Evolutionary conservation across 2,329 filamentous ascomycete species (phyloP).

Genomic region (Periconia sp.): DNA sequence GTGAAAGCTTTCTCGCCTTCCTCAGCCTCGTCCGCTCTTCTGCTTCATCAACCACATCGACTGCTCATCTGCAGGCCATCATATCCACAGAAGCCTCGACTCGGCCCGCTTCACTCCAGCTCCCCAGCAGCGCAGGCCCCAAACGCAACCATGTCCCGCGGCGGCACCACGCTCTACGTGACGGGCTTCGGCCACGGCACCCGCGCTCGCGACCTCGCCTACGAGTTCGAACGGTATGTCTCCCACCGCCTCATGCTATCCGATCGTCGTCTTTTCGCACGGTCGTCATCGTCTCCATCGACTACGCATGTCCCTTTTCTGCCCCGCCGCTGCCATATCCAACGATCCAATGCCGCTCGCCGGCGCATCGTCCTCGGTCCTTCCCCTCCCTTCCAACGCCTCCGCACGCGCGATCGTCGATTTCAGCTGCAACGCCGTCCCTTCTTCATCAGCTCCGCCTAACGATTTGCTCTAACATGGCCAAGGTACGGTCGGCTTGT

Average conservation of each 20-base stretch:
- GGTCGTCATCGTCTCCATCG: conserved; percentile 27
- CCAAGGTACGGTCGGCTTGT: conserved; percentile 93
- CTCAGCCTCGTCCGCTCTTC: background rate
- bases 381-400: conserved; percentile 36
- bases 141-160: conserved; percentile 76
- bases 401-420: conserved; percentile 44
- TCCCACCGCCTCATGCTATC: conserved; percentile 53
- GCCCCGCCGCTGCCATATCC: conserved; percentile 28
- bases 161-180: conserved; percentile 94
- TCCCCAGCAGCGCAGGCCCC: conserved; percentile 1
- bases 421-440: conserved; percentile 41
- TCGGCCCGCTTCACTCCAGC: too few species aligned
- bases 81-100: too few species aligned
- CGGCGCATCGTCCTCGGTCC: too few species aligned
- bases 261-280: conserved; percentile 39
- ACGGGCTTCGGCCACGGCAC: conserved; percentile 99
- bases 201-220: conserved; percentile 97
- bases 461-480: conserved; percentile 50
- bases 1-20: background rate
- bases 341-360: too few species aligned
- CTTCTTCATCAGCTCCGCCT: conserved; percentile 32
- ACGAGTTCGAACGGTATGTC: conserved; percentile 99
- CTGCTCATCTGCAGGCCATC: background rate
- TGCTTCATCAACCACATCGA: too few species aligned
- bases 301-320: conserved; percentile 15